Evolutionary conservation across 176 grass and related monocot species (phyloP), one percentile per base, ranked within the genome.

Genomic region (Areca catechu): DNA sequence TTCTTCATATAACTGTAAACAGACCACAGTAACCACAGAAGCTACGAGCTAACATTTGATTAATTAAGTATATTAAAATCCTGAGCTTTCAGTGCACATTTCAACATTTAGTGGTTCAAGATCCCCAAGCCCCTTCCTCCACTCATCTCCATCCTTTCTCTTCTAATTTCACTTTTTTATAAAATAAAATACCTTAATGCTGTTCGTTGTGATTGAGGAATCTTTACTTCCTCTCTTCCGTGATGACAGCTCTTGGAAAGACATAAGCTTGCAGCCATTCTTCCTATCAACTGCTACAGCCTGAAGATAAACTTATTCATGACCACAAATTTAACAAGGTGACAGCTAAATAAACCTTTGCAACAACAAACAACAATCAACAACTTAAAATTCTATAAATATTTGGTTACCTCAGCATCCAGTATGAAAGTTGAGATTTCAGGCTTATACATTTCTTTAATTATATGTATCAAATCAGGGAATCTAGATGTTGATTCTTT

Each of bases 211-310:
- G 72, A 91, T 62, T 55, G 80, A 88, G 37, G 80, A 70, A 57
- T 88, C 65, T 24, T 85, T 97, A 63, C 67, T 88, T 62, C 92
- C 92, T 88, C 86, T 79, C 71, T 97, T 86, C 59, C 86, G 86
- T 78, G 83, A 91, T 80, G 86, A 91, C 61, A 97, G 49, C 55
- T 97, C 83, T 91, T 97, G 86, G 72, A 91, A 97, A 50, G 86
- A 97, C 83, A 88, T 90, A 53, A 97, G 57, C 65, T 70, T 85
- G 20, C 89, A 82, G 62, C 80, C 86, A 80, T 74, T 83, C 62
- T 77, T 97, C 62, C 92, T 88, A 63, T 91, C 75, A 0, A 97
- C 77, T 71, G 86, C 86, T 56, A 91, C 92, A 82, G 88, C 83
- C 92, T 97, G 68, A 5, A 58, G 49, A 76, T 51, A 66, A 78